Evolutionary conservation across 148 eudicot species (phyloP), one percentile per base, ranked within the genome.

Genomic region (Nepenthes gracilis): DNA sequence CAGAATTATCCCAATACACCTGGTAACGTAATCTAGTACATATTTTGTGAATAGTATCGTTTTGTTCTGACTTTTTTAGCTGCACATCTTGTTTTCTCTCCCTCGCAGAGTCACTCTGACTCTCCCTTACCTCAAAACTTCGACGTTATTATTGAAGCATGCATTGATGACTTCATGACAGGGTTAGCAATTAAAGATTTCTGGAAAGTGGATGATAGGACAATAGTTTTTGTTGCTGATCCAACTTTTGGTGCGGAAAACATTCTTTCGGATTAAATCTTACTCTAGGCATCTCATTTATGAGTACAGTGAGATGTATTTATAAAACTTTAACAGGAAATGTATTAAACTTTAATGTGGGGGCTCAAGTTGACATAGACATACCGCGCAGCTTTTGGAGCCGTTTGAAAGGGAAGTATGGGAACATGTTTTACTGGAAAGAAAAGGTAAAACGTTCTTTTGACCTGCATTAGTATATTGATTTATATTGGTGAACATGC

Each of bases 1-100:
- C 97, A 92, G 78, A 92, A 92, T 72, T 92, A 92, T 73, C 97
- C 97, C 47, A 85, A 92, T 59, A 92, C 96, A 33, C 97, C 97
- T 43, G 97, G 97, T 91, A 85, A 64, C 35, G n/a, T n/a, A 11
- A 50, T 50, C 51, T n/a, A 36, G 5, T 35, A n/a, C 15, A 32
- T 34, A n/a, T 33, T 13, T 1, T 10, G 6, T 2, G 33, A 33
- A 11, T 33, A 32, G 11, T 2, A 32, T n/a, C 13, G 37, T 55
- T 55, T 9, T 32, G 11, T 55, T 23, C 35, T 2, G 12, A n/a
- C 47, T 11, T 15, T 43, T 45, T 47, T 7, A 23, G 23, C 23
- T 23, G 23, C 23, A 23, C 23, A 23, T 12, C 55, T 34, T 59
- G 10, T n/a, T 12, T 33, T 13, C 6, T 53, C 32, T 43, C 59